These are phyloP conservation scores for Pseudozyma tsukubaensis DNA, from an alignment of 1,284 basidiomycete genomes.

Conservation along the genomic window DNA sequence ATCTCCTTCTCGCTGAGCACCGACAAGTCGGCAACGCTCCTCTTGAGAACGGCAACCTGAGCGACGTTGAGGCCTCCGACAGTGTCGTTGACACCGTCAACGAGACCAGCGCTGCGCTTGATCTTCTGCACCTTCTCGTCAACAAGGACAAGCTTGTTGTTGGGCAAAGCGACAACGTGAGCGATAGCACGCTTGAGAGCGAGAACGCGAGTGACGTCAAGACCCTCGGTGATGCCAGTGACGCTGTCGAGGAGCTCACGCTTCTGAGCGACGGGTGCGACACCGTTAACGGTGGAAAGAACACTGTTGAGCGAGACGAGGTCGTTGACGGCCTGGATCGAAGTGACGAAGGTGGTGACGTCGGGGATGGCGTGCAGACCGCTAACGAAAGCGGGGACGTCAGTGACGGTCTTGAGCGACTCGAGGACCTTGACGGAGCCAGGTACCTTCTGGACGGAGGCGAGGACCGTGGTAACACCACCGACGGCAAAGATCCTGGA, in stretches of 20 bases:
- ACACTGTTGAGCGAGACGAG: constrained; percentile 4
- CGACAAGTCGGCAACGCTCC: constrained; percentile 19
- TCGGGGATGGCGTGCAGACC: constrained; percentile 14
- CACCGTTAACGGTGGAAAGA: neutral
- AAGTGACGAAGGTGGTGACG: constrained; percentile 13
- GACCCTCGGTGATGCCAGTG: constrained; percentile 6
- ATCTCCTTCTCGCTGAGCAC: constrained; percentile 9
- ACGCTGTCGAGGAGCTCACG: constrained; percentile 22
- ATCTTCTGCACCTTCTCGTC: neutral
- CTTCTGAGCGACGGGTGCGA: constrained; percentile 4
- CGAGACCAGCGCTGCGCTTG: neutral
- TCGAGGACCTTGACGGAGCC: constrained; percentile 21
- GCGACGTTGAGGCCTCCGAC: constrained; percentile 9
- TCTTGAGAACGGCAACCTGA: constrained; percentile 13
- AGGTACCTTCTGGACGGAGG: constrained; percentile 9
- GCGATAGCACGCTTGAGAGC: constrained; percentile 26
- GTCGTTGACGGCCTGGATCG: constrained; percentile 21
- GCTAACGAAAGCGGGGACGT: constrained; percentile 23
- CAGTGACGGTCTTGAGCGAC: constrained; percentile 26
- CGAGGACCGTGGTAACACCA: constrained; percentile 14
- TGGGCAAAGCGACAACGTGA: constrained; percentile 24
- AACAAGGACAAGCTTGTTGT: constrained; percentile 8
- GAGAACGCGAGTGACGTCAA: constrained; percentile 12
- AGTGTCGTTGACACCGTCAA: constrained; percentile 2
- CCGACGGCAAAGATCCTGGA: constrained; percentile 6